A percentile compares a stretch with the other conserved stretches of the same genome.
Evolutionary conservation across 441 rosid species (phyloP).

Genomic region (Mallotus repandus): DNA sequence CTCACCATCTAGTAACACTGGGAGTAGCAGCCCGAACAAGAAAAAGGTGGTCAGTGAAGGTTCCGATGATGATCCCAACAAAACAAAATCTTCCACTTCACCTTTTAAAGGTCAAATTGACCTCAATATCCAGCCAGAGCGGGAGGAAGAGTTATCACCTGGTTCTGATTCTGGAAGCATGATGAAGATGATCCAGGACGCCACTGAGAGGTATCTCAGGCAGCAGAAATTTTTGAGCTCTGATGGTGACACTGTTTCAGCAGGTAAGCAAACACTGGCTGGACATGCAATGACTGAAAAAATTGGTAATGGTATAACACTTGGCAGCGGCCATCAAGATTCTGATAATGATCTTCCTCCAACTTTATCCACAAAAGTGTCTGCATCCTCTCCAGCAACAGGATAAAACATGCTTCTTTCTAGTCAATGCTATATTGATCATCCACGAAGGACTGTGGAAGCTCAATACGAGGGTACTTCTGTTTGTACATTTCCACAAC

Average conservation of each 20-base stretch:
- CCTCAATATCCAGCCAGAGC: constrained; percentile 88
- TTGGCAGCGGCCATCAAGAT: constrained; percentile 36
- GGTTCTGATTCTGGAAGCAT: constrained; percentile 47
- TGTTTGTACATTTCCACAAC: constrained; percentile 21
- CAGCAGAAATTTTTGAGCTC: constrained; percentile 40
- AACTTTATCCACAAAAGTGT: constrained; percentile 26
- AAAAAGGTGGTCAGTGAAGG: constrained; percentile 42
- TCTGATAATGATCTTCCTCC: constrained; percentile 28
- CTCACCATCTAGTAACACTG: constrained; percentile 37
- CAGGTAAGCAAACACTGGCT: constrained; percentile 24
- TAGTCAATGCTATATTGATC: constrained; percentile 2
- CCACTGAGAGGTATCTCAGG: constrained; percentile 37
- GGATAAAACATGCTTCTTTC: constrained; percentile 27
- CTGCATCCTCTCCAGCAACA: constrained; percentile 39
- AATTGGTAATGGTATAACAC: constrained; percentile 4
- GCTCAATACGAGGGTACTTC: constrained; percentile 15
- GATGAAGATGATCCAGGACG: constrained; percentile 51
- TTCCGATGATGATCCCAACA: constrained; percentile 47
- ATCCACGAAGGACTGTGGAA: neutral
- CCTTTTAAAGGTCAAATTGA: constrained; percentile 81
- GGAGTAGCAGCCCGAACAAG: constrained; percentile 42
- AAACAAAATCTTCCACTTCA: constrained; percentile 44
- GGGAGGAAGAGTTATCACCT: constrained; percentile 75
- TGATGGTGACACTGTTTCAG: constrained; percentile 27
- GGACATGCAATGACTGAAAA: constrained; percentile 32